Base-by-base conservation (phyloP, 805 yeast genomes). In the Metschnikowia continentalis region DNA sequence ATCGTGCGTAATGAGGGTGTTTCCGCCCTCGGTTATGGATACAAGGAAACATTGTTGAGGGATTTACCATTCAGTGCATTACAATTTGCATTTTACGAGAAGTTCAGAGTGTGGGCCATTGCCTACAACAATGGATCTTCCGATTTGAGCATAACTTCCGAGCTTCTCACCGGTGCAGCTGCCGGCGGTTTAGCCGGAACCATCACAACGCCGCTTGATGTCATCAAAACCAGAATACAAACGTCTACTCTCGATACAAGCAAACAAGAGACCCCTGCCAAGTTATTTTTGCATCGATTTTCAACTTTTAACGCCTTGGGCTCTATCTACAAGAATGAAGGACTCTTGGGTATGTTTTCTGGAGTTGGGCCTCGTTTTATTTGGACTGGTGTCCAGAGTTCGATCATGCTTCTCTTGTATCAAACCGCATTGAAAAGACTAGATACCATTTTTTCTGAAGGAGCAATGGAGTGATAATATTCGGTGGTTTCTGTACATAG, bases 291-390 rank as follows among this genome's bases (percentile, higher is more conserved):
- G 38, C 49, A 54, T 35, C 52, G 60, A 23, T 55, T 61, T 14
- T 65, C 71, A 3, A 72, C 74, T 6, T 37, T 64, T 11, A 62
- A 56, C 48, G 75, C 76, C 15, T 59, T 73, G 44, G 54, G 53
- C 2, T 63, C 67, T 22, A 71, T 94, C 4, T 86, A 85, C 63
- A 77, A 68, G 48, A 71, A 77, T 23, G 97, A 94, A 66, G 98
- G 99, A 0, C 47, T 84, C 0, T 52, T 78, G 1, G 96, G 96
- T 0, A 74, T 90, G 37, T 92, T 94, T 68, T 81, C 91, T 32
- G 99, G 99, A 0, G 96, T 94, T 5, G 97, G 97, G 0, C 99
- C 99, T 0, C 77, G 99, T 55, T 84, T 90, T 57, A 86, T 94
- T 4, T 94, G 99, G 99, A 92, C 98, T 0, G 88, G 96, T 55